Base-by-base conservation (phyloP, 2,329 filamentous ascomycete species). In the Dactylellina leptospora region DNA sequence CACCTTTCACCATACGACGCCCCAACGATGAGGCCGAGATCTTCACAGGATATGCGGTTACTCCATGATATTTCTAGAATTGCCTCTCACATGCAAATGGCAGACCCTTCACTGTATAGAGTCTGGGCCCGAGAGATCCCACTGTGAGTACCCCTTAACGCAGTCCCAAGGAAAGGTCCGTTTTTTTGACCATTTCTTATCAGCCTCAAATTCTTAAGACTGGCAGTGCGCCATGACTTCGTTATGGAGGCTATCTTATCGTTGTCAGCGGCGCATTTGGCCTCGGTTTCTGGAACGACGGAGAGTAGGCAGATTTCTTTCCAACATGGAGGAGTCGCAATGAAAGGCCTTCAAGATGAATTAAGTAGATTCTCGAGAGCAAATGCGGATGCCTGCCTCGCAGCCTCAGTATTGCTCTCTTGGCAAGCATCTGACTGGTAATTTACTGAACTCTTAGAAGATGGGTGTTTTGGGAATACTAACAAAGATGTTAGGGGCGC, bases 401-500 rank as follows among this genome's bases (percentile, higher is more conserved):
- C 93, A 23, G 91, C 93, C 28, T 97, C 93, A 23, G 87, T 97
- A 45, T 86, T 97, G 50, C 85, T 99, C 53, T 96, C 93, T 36
- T 97, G 95, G 93, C 93, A 97, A 82, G 91, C 92, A 62, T 95
- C 89, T 71, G 93, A 97, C 82, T 97, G 93, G 93, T 96, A 85
- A n/a, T 84, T 88, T 82, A 78, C 23, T 3, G 4, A 18, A 45
- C 5, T 3, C 16, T 55, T 30, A 10, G 1, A 28, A 53, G 20
- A 18, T 50, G 71, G 62, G 9, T 9, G 9, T 16, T 20, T 6
- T 23, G 63, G 69, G 61, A 60, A 73, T 66, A 75, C 74, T 78
- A 61, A 77, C 81, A 83, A 77, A 83, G 75, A 66, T 25, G 73
- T 76, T 79, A 96, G 92, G 90, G 89, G 89, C 80, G 90, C 89